phyloP scores from a whole-genome alignment of 2,329 filamentous ascomycete genomes.

The Hymenoscyphus occultus region DNA sequence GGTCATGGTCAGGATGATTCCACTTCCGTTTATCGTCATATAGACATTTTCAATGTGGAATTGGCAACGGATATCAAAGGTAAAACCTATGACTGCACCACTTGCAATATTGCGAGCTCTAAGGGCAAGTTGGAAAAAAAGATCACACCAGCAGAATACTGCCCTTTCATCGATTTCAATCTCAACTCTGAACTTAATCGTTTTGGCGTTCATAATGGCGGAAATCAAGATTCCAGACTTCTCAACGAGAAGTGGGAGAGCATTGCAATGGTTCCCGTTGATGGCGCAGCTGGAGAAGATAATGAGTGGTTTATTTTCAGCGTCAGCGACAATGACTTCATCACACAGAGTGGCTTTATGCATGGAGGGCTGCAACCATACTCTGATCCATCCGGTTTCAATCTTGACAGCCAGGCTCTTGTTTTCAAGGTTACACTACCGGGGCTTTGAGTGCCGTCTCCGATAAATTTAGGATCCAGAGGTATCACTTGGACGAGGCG shows the following conservation, averaged over 20 bases:
- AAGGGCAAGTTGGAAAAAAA: constrained; percentile 52
- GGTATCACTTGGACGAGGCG: neutral
- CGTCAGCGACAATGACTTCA: constrained; percentile 71
- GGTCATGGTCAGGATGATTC: constrained; percentile 55
- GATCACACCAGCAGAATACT: constrained; percentile 60
- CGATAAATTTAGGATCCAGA: constrained; percentile 9
- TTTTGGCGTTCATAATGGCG: constrained; percentile 69
- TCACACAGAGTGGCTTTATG: constrained; percentile 63
- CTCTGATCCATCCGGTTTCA: constrained; percentile 52
- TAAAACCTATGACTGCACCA: constrained; percentile 38
- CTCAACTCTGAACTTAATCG: constrained; percentile 60
- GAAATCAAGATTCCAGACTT: constrained; percentile 52
- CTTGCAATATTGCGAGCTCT: constrained; percentile 37
- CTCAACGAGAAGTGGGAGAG: constrained; percentile 79
- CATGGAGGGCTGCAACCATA: constrained; percentile 54
- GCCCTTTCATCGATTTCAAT: constrained; percentile 67
- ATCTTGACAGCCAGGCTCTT: constrained; percentile 57
- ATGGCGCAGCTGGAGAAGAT: constrained; percentile 44
- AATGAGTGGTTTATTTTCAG: constrained; percentile 67
- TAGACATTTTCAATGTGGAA: constrained; percentile 65
- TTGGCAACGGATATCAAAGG: constrained; percentile 59
- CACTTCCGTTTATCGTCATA: constrained; percentile 61
- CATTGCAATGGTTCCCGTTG: constrained; percentile 58
- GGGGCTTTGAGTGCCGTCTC: constrained; percentile 26
- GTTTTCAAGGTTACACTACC: constrained; percentile 45